A percentile compares a stretch with the other conserved stretches of the same genome.
phyloP scores from a whole-genome alignment of 2,329 filamentous ascomycete genomes.

The Cladosporium sp. region DNA sequence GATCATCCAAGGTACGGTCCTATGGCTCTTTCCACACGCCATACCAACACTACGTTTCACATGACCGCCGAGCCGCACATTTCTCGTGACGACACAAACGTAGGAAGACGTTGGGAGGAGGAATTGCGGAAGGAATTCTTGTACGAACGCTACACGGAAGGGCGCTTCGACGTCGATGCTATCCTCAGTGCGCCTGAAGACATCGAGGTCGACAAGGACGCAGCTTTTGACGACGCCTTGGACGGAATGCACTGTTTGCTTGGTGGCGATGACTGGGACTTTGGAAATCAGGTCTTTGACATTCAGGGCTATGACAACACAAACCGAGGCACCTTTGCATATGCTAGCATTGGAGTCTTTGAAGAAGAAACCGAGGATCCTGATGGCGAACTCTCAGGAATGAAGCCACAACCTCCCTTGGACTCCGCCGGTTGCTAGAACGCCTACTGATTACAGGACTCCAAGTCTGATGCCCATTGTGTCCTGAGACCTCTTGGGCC shows the following conservation, averaged over 20 bases:
- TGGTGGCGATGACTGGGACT: slow-evolving; percentile 12
- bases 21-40: neutral
- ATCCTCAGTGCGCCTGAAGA: neutral
- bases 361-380: neutral
- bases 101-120: neutral
- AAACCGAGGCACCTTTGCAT: slow-evolving; percentile 13
- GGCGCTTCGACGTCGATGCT: neutral
- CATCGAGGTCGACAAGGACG: neutral
- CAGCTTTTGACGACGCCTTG: neutral
- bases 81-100: neutral
- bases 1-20: neutral
- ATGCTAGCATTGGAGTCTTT: slow-evolving; percentile 16
- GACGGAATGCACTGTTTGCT: neutral
- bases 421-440: no score
- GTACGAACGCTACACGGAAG: neutral
- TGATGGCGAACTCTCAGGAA: neutral
- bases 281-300: slow-evolving; percentile 14
- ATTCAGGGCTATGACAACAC: slow-evolving; percentile 15
- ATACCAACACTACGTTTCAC: neutral
- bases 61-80: neutral
- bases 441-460: no score
- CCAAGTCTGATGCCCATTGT: no score
- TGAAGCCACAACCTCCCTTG: neutral
- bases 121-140: neutral
- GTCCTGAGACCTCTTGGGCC: no score